These are phyloP conservation scores for Acanthamoeba healyi DNA, from an alignment of 208 protist species.

Conservation along the genomic window DNA sequence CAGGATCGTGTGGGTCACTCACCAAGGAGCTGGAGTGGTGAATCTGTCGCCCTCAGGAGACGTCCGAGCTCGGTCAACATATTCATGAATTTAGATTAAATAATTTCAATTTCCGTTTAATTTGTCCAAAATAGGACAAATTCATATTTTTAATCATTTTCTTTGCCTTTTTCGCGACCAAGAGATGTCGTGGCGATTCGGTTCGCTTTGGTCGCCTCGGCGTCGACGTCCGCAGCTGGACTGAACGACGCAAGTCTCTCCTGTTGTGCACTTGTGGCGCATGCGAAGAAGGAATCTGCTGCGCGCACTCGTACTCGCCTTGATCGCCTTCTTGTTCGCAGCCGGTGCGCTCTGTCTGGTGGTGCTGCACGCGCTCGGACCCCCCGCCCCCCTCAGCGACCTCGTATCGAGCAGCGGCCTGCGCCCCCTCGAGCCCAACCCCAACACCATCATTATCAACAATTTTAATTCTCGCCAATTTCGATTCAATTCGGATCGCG, in stretches of 20 bases:
- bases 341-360: not conserved
- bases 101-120: no score
- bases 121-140: no score
- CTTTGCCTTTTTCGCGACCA: not conserved
- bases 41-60: no score
- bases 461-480: conserved; percentile 14
- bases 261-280: not conserved
- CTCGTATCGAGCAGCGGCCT: not conserved
- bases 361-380: no score
- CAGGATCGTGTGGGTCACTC: no score
- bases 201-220: not conserved
- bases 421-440: no score
- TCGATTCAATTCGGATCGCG: not conserved
- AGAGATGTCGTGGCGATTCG: not conserved
- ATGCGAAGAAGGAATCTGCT: not conserved
- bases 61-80: no score
- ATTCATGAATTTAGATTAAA: no score
- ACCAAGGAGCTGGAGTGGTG: no score
- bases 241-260: no score
- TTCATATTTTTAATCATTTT: not conserved
- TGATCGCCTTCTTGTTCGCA: not conserved
- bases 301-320: not conserved
- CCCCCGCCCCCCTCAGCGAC: no score
- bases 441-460: conserved; percentile 38
- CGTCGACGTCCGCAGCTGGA: no score